Percentiles rank a stretch among this genome's conserved stretches.
Evolutionary conservation across 352 stramenopile species (phyloP).

Genomic region (Pythium rhizo-oryzae): DNA sequence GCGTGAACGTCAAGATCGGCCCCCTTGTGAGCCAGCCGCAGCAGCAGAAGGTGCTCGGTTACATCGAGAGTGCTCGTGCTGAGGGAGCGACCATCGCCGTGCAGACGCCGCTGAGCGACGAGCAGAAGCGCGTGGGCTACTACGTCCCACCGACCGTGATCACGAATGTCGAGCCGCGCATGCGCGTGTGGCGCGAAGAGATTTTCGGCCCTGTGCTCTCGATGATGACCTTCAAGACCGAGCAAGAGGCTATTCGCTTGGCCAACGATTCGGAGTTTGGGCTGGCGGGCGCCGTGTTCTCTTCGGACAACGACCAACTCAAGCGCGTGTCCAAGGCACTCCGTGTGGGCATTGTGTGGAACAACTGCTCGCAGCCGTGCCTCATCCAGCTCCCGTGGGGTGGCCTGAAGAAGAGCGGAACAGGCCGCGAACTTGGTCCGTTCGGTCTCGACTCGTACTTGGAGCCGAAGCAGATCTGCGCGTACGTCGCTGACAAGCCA

Average conservation of each 20-base stretch:
- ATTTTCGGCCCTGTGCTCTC: conserved; percentile 92
- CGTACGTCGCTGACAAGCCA: conserved; percentile 67
- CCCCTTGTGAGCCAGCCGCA: conserved; percentile 78
- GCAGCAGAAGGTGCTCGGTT: conserved; percentile 71
- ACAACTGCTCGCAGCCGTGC: conserved; percentile 67
- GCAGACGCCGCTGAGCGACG: conserved; percentile 31
- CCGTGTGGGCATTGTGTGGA: conserved; percentile 64
- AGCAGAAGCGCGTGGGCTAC: conserved; percentile 45
- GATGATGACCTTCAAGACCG: conserved; percentile 86
- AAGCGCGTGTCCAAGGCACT: conserved; percentile 60
- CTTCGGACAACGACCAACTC: conserved; percentile 48
- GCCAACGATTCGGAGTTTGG: conserved; percentile 82
- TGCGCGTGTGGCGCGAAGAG: conserved; percentile 84
- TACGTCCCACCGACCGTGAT: conserved; percentile 83
- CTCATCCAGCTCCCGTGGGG: conserved; percentile 79
- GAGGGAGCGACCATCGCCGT: conserved; percentile 55
- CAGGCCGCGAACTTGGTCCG: conserved; percentile 68
- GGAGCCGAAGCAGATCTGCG: conserved; percentile 74
- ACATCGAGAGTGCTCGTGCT: conserved; percentile 51
- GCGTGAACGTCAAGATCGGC: conserved; percentile 59
- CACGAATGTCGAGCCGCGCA: conserved; percentile 55
- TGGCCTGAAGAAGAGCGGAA: conserved; percentile 84
- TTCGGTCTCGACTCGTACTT: conserved; percentile 68
- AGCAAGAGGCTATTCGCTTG: conserved; percentile 76
- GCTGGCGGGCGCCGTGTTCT: conserved; percentile 76